Conservation (phyloP, 768 basidiomycete genomes). For the Naganishia randhawae region DNA sequence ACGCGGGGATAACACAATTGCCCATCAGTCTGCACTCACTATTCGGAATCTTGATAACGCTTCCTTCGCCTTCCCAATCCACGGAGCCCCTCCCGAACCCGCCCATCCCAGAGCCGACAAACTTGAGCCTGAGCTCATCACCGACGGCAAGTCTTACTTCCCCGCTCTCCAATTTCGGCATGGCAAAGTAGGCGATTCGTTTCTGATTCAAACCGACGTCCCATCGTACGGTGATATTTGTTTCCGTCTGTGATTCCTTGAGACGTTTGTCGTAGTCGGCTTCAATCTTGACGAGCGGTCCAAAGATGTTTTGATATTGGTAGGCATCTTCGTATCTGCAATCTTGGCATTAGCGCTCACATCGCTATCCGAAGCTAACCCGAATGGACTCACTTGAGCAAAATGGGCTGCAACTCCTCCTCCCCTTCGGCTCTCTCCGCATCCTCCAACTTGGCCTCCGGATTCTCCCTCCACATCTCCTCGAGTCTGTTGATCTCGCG, state of each 20-base stretch:
- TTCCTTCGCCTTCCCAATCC: constrained; percentile 94
- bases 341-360: background rate
- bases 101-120: constrained; percentile 53
- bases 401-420: constrained; percentile 90
- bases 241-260: constrained; percentile 98
- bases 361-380: background rate
- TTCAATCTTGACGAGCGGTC: constrained; percentile 98
- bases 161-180: constrained; percentile 96
- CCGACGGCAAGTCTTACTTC: constrained; percentile 96
- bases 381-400: constrained; percentile 57
- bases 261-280: constrained; percentile 97
- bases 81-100: constrained; percentile 53
- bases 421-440: constrained; percentile 96
- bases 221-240: constrained; percentile 92
- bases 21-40: constrained; percentile 59
- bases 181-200: constrained; percentile 92
- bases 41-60: constrained; percentile 98
- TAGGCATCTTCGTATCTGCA: constrained; percentile 89
- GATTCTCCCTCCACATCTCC: constrained; percentile 96
- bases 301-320: constrained; percentile 99
- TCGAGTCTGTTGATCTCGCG: constrained; percentile 95
- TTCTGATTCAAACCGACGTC: constrained; percentile 98
- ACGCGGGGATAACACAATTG: background rate
- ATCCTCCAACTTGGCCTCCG: constrained; percentile 89
- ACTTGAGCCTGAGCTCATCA: constrained; percentile 86